These are phyloP conservation scores for Wickerhamiella nectarea DNA, from an alignment of 805 yeast genomes.

Conservation along the genomic window DNA sequence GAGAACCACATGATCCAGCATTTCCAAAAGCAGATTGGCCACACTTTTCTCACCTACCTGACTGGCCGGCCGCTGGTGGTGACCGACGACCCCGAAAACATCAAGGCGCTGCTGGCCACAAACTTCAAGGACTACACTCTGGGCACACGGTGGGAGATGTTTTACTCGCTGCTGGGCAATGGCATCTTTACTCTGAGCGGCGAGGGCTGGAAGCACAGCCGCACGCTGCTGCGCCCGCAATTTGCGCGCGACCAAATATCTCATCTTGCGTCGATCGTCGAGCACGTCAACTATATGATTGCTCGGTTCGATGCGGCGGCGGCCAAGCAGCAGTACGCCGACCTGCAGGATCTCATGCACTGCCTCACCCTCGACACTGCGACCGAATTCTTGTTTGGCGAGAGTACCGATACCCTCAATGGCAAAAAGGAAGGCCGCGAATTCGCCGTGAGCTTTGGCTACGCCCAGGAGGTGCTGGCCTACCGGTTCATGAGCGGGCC, in stretches of 20 bases:
- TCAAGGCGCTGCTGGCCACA: conserved; percentile 25
- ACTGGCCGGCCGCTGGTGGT: conserved; percentile 8
- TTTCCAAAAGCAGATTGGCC: background rate
- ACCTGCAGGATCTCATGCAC: conserved; percentile 18
- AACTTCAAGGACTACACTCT: conserved; percentile 24
- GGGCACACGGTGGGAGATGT: conserved; percentile 21
- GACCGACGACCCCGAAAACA: conserved; percentile 25
- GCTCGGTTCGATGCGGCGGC: conserved; percentile 10
- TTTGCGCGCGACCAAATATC: conserved; percentile 25
- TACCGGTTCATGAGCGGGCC: conserved; percentile 15
- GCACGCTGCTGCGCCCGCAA: conserved; percentile 27
- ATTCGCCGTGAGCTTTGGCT: conserved; percentile 16
- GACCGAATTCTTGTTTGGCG: conserved; percentile 21
- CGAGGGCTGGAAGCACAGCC: conserved; percentile 27
- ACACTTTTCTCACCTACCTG: conserved; percentile 1
- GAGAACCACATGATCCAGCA: conserved; percentile 7
- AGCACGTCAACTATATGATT: conserved; percentile 14
- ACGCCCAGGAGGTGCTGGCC: conserved; percentile 14
- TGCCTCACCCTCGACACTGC: conserved; percentile 20
- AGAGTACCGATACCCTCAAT: conserved; percentile 14
- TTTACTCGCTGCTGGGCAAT: conserved; percentile 23
- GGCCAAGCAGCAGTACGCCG: conserved; percentile 13
- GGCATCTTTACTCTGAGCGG: conserved; percentile 28
- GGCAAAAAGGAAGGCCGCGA: conserved; percentile 3
- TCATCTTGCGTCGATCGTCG: conserved; percentile 17